Percentiles rank a stretch among this genome's conserved stretches.
These are phyloP conservation scores for Paramarasmius palmivorus DNA, from an alignment of 1,284 basidiomycete species.

Conservation along the genomic window DNA sequence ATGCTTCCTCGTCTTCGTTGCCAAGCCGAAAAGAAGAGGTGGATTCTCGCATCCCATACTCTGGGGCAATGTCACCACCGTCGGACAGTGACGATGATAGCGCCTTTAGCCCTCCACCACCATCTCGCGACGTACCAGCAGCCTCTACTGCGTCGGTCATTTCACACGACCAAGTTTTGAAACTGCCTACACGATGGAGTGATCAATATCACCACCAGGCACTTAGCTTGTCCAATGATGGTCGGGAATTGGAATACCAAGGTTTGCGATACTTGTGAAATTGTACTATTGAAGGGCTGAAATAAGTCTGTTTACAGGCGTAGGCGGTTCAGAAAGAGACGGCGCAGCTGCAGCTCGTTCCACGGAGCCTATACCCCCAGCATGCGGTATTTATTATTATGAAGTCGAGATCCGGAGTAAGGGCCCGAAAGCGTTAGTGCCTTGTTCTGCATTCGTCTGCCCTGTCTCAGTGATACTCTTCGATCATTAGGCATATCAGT, in stretches of 20 bases:
- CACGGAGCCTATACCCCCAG: slow-evolving; percentile 72
- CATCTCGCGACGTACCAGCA: slow-evolving; percentile 26
- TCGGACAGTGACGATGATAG: slow-evolving; percentile 68
- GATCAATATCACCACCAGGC: slow-evolving; percentile 59
- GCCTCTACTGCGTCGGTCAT: slow-evolving; percentile 23
- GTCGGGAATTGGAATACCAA: slow-evolving; percentile 69
- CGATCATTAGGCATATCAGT: slow-evolving; percentile 68
- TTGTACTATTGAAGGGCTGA: slow-evolving; percentile 7
- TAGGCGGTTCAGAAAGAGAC: slow-evolving; percentile 68
- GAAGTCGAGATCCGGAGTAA: slow-evolving; percentile 82
- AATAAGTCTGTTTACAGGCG: slow-evolving; percentile 33
- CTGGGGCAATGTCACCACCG: slow-evolving; percentile 29
- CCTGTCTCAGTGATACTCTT: slow-evolving; percentile 13
- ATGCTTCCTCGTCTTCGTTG: slow-evolving; percentile 43
- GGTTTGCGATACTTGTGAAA: slow-evolving; percentile 34
- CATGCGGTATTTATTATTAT: slow-evolving; percentile 89
- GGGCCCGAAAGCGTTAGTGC: slow-evolving; percentile 72
- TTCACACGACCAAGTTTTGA: slow-evolving; percentile 44
- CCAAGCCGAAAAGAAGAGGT: slow-evolving; percentile 38
- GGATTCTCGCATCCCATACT: background rate
- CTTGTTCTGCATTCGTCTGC: slow-evolving; percentile 15
- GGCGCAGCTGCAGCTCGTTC: slow-evolving; percentile 76
- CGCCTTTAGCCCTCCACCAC: slow-evolving; percentile 50
- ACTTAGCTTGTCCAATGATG: slow-evolving; percentile 66
- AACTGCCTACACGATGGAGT: slow-evolving; percentile 80